Evolutionary conservation across 2,329 filamentous ascomycete species (phyloP), one percentile per base, ranked within the genome.

Genomic region (Sporothrix variecibatus): DNA sequence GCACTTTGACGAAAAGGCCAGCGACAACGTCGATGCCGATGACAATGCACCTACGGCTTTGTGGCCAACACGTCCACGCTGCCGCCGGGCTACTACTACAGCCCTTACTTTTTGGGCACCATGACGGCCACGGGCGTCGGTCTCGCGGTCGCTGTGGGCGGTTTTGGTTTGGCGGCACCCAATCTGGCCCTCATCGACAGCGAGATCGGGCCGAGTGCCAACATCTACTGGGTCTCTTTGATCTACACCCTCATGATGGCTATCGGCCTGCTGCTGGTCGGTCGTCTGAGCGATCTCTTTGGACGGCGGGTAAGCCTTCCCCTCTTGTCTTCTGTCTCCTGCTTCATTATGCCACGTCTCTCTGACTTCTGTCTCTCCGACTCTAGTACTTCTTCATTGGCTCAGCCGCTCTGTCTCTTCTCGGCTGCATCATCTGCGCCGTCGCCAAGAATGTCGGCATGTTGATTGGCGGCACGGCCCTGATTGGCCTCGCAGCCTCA

Each of bases 351-450:
- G n/a, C n/a, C n/a, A n/a, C n/a, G n/a, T n/a, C n/a, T n/a, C n/a
- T n/a, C n/a, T n/a, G n/a, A n/a, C n/a, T n/a, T n/a, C n/a, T n/a
- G n/a, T n/a, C n/a, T n/a, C n/a, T n/a, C n/a, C n/a, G n/a, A n/a
- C n/a, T n/a, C n/a, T n/a, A n/a, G 26, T 80, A 77, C 77, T 75
- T 79, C 38, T 80, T 79, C 71, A 77, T 79, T 49, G 75, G 76
- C 23, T 78, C 78, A 23, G 77, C 77, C 12, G 75, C 74, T 3
- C 77, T 84, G 1, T 80, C 79, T 4, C 77, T 84, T 28, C 77
- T 84, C 67, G 82, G 82, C 12, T 79, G 78, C 68, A 81, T 84
- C 68, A 78, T 84, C 62, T 80, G 80, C 71, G 81, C 81, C 20
- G 80, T 79, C 7, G 82, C 82, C 4, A 77, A 80, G 43, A 80